These are phyloP conservation scores for Candida ficus DNA, from an alignment of 805 yeast genomes.

Conservation along the genomic window DNA sequence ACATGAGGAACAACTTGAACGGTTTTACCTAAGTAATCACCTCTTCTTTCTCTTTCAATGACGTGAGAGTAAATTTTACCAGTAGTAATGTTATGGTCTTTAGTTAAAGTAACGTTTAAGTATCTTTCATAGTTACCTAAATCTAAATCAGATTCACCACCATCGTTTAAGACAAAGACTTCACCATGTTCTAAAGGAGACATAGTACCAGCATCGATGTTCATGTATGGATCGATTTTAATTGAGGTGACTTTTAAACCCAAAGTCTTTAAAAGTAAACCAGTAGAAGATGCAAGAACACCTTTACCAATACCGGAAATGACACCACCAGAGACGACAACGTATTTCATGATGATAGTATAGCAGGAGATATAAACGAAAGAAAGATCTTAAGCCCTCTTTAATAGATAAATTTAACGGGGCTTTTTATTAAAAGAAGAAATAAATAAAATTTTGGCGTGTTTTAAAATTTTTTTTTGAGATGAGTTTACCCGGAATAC, in stretches of 20 bases:
- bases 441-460: neutral
- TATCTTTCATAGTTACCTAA: constrained; percentile 98
- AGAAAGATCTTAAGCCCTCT: neutral
- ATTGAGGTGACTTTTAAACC: constrained; percentile 96
- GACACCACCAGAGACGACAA: constrained; percentile 98
- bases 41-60: constrained; percentile 90
- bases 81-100: constrained; percentile 95
- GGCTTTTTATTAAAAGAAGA: neutral
- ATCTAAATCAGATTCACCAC: constrained; percentile 98
- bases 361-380: too few relatives aligned
- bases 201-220: constrained; percentile 99
- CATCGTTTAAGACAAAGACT: constrained; percentile 95
- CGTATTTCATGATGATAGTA: constrained; percentile 87
- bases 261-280: constrained; percentile 85
- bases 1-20: constrained; percentile 99
- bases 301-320: constrained; percentile 99
- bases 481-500: constrained; percentile 3
- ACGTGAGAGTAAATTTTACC: constrained; percentile 96
- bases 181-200: constrained; percentile 99
- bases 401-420: constrained; percentile 1
- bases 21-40: constrained; percentile 98
- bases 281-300: constrained; percentile 95
- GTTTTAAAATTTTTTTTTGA: neutral
- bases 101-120: constrained; percentile 86
- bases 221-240: constrained; percentile 98